phyloP scores from a whole-genome alignment of 176 grass and related monocot genomes.

The Lolium rigidum region DNA sequence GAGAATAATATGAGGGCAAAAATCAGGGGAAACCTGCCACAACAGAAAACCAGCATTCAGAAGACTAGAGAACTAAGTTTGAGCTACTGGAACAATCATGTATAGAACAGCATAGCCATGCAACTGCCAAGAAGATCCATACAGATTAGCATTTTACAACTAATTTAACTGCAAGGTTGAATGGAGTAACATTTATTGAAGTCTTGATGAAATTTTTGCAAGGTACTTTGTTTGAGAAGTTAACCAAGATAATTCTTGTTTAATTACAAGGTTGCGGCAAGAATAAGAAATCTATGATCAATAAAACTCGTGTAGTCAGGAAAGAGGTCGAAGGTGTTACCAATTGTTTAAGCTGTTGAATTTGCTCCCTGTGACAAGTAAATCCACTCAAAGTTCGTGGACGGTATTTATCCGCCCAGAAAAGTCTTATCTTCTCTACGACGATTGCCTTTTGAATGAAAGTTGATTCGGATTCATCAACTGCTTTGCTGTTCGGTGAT shows the following conservation, averaged over 20 bases:
- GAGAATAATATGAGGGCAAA: constrained; percentile 70
- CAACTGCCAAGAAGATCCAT: constrained; percentile 34
- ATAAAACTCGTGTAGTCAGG: constrained; percentile 1
- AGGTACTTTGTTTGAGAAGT: constrained; percentile 17
- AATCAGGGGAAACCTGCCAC: constrained; percentile 51
- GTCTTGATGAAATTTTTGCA: background rate
- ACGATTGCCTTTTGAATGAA: constrained; percentile 68
- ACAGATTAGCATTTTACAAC: background rate
- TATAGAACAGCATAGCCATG: constrained; percentile 24
- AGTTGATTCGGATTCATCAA: constrained; percentile 58
- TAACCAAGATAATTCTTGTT: background rate
- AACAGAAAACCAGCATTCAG: constrained; percentile 21
- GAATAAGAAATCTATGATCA: constrained; percentile 6
- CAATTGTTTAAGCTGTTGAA: constrained; percentile 70
- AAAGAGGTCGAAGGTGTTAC: constrained; percentile 43
- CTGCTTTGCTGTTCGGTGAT: constrained; percentile 25
- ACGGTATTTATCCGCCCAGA: constrained; percentile 76
- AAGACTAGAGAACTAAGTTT: constrained; percentile 30
- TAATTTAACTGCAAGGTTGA: background rate
- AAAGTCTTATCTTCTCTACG: constrained; percentile 61
- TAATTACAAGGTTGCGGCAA: background rate
- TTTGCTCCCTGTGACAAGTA: constrained; percentile 70
- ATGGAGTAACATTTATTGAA: background rate
- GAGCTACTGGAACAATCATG: background rate
- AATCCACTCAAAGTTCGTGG: constrained; percentile 60